These are phyloP conservation scores for Picea glauca DNA, from an alignment of 75 land plant genomes.

Conservation along the genomic window DNA sequence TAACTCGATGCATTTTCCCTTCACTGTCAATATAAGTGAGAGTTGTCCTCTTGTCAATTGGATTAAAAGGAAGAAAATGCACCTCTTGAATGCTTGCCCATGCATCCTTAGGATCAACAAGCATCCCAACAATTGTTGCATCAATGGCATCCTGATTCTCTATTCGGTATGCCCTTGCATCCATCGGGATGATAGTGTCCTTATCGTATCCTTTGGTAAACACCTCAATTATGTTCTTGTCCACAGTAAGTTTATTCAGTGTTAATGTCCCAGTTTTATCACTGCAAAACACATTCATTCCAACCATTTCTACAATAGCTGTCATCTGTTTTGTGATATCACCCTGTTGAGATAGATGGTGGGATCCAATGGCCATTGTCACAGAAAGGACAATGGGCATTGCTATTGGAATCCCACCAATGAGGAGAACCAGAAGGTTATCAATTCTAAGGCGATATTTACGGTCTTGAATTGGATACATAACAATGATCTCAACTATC, in stretches of 20 bases:
- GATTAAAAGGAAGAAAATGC: too few species aligned
- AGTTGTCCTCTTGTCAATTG: slow-evolving; percentile 91
- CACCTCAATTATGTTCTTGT: slow-evolving; percentile 87
- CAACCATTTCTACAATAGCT: slow-evolving; percentile 97
- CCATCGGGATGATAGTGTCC: slow-evolving; percentile 72
- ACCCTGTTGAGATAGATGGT: slow-evolving; percentile 87
- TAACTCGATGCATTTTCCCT: slow-evolving; percentile 89
- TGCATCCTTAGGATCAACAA: slow-evolving; percentile 91
- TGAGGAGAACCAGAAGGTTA: slow-evolving; percentile 80
- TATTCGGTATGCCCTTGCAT: slow-evolving; percentile 76
- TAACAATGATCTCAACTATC: slow-evolving; percentile 78
- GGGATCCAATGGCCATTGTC: slow-evolving; percentile 93
- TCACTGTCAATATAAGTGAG: slow-evolving; percentile 72
- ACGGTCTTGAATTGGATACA: slow-evolving; percentile 80
- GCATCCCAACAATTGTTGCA: slow-evolving; percentile 74
- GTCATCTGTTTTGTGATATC: slow-evolving; percentile 98
- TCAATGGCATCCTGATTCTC: slow-evolving; percentile 97
- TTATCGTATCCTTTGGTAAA: slow-evolving; percentile 66
- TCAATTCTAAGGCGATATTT: slow-evolving; percentile 79
- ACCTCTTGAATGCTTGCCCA: too few species aligned
- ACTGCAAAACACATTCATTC: slow-evolving; percentile 94
- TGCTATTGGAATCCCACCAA: slow-evolving; percentile 96
- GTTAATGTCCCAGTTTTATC: slow-evolving; percentile 96
- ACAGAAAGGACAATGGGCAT: slow-evolving; percentile 93
- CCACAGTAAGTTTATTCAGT: slow-evolving; percentile 84